Evolutionary conservation across 306 rosid species (phyloP), one percentile per base, ranked within the genome.

Genomic region (Lathyrus aphaca): DNA sequence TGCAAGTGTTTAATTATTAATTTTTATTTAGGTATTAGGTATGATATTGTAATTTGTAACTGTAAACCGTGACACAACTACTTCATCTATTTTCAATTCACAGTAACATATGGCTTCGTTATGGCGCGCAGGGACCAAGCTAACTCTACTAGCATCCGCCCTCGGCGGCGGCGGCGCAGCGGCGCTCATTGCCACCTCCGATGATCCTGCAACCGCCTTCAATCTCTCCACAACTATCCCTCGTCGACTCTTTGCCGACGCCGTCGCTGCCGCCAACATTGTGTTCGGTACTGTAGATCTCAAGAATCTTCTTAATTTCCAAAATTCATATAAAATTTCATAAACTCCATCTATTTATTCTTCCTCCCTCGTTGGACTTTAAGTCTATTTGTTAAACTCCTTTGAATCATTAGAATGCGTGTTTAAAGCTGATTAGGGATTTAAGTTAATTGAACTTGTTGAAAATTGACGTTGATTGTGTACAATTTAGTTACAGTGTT

Each of bases 171-270:
- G 97, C 6, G 78, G 82, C 3, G 82, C 86, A 4, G 88, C 86
- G 2, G 96, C 96, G 7, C 61, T 82, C 42, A 72, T 85, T 21
- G 96, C 96, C 64, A 62, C 88, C 68, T 91, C 99, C 67, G 91
- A 94, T 43, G 91, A 94, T 77, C 92, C 99, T 10, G 55, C 78
- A 17, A 87, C 77, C 56, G 75, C 92, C 23, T 66, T 91, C 59
- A 94, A 83, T 86, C 91, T 94, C 72, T 88, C 71, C 87, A 55
- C 88, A 51, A 68, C 89, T 42, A 82, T 90, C 39, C 97, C 99
- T 38, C 59, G 77, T 57, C 99, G 99, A 51, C 96, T 94, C 69
- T 10, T 84, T 46, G 91, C 92, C 29, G 92, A 84, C 69, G 80
- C 92, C 67, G 35, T 77, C 72, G 74, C 99, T 0, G 99, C 91